These are phyloP conservation scores for Hypholoma fasciculare DNA, from an alignment of 768 basidiomycete genomes.

Conservation along the genomic window DNA sequence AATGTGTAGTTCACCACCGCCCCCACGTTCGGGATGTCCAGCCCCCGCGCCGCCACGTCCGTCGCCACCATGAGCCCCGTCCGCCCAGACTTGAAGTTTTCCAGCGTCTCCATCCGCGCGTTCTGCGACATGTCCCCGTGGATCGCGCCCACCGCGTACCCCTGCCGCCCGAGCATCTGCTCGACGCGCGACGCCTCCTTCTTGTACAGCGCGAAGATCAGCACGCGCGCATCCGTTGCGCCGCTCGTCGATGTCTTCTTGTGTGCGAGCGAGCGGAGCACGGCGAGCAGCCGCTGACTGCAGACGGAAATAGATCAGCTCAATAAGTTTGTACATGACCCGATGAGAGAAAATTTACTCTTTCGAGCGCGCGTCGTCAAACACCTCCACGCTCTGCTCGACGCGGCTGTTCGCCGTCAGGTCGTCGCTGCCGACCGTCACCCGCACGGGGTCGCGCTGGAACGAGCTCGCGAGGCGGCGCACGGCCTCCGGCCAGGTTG, in stretches of 20 bases:
- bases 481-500: conserved; percentile 97
- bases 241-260: conserved; percentile 59
- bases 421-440: conserved; percentile 96
- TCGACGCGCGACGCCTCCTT: conserved; percentile 95
- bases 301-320: neutral
- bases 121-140: conserved; percentile 92
- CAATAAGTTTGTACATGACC: neutral
- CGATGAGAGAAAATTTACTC: conserved; percentile 58
- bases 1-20: conserved; percentile 98
- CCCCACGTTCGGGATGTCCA: conserved; percentile 96
- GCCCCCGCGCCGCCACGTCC: conserved; percentile 94
- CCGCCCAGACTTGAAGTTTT: conserved; percentile 81
- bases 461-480: conserved; percentile 87
- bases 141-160: conserved; percentile 76
- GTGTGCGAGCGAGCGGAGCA: conserved; percentile 55
- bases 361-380: conserved; percentile 82
- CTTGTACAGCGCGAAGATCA: conserved; percentile 97
- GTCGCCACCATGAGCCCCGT: conserved; percentile 90
- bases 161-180: conserved; percentile 69
- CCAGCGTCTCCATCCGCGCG: conserved; percentile 81
- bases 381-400: conserved; percentile 91
- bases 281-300: conserved; percentile 61
- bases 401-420: conserved; percentile 92
- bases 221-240: conserved; percentile 63
- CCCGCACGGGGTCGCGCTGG: conserved; percentile 78